Conservation (phyloP, 2,329 filamentous ascomycete species). For the Fusarium acutatum region DNA sequence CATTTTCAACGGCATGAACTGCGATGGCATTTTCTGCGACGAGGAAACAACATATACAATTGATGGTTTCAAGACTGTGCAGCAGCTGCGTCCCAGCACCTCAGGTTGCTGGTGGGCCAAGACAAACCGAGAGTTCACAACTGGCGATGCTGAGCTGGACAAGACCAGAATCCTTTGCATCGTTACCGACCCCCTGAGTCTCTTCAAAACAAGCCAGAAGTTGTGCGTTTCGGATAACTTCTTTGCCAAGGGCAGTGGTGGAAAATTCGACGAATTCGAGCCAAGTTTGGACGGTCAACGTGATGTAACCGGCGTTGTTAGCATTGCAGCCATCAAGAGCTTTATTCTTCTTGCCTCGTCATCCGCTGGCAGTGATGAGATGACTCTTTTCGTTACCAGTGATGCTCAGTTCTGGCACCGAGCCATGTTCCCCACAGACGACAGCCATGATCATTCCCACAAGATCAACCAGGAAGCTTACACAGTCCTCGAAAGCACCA, state of each 20-base stretch:
- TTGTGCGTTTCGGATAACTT: conserved; percentile 85
- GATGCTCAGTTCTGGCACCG: conserved; percentile 90
- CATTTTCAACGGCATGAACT: conserved; percentile 81
- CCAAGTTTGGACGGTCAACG: conserved; percentile 78
- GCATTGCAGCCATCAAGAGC: conserved; percentile 84
- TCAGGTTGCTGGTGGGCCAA: conserved; percentile 90
- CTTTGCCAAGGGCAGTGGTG: conserved; percentile 65
- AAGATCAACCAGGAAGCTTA: conserved; percentile 82
- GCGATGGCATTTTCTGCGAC: conserved; percentile 69
- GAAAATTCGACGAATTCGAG: conserved; percentile 71
- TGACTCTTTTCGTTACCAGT: conserved; percentile 88
- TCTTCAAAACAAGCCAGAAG: conserved; percentile 77
- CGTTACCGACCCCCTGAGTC: conserved; percentile 74
- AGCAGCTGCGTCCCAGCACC: conserved; percentile 73
- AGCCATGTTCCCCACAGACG: conserved; percentile 84
- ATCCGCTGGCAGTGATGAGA: conserved; percentile 83
- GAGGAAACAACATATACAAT: conserved; percentile 78
- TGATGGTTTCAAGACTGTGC: conserved; percentile 80
- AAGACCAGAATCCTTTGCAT: conserved; percentile 82
- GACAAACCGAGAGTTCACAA: conserved; percentile 75
- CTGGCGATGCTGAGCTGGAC: conserved; percentile 71
- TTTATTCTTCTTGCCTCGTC: conserved; percentile 86
- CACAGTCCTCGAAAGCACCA: conserved; percentile 93
- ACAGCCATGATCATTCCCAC: conserved; percentile 75
- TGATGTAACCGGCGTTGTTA: conserved; percentile 81